phyloP scores from a whole-genome alignment of 176 grass and related monocot genomes.

The Microstegium vimineum region DNA sequence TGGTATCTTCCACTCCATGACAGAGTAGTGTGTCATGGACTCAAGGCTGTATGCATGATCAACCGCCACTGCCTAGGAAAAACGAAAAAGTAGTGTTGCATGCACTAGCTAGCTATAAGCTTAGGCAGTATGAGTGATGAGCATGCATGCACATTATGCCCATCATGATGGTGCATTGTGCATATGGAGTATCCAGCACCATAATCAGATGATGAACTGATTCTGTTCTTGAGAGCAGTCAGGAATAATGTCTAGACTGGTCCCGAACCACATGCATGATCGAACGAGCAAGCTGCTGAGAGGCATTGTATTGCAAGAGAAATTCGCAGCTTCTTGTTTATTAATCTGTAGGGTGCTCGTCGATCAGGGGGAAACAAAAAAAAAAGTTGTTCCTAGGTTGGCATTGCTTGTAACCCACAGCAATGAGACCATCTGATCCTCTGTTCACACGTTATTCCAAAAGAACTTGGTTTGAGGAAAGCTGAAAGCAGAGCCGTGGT shows the following conservation, averaged over 20 bases:
- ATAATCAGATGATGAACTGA: not conserved
- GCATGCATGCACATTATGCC: not conserved
- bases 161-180: not conserved
- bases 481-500: not conserved
- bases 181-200: not conserved
- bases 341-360: not conserved
- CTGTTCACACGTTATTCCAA: conserved; percentile 17
- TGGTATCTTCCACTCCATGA: not conserved
- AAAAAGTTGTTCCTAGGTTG: not conserved
- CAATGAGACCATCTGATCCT: not conserved
- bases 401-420: conserved; percentile 30
- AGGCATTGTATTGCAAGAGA: not conserved
- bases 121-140: not conserved
- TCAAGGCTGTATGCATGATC: not conserved
- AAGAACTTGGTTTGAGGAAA: not conserved
- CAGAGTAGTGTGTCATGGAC: not conserved
- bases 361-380: not conserved
- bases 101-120: not conserved
- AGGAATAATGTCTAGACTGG: conserved; percentile 1
- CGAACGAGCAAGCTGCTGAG: not conserved
- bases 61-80: not conserved
- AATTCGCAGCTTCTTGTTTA: not conserved
- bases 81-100: not conserved
- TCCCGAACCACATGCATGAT: not conserved
- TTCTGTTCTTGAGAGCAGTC: not conserved